phyloP scores from a whole-genome alignment of 352 stramenopile genomes.

The Peronospora tabacina region DNA sequence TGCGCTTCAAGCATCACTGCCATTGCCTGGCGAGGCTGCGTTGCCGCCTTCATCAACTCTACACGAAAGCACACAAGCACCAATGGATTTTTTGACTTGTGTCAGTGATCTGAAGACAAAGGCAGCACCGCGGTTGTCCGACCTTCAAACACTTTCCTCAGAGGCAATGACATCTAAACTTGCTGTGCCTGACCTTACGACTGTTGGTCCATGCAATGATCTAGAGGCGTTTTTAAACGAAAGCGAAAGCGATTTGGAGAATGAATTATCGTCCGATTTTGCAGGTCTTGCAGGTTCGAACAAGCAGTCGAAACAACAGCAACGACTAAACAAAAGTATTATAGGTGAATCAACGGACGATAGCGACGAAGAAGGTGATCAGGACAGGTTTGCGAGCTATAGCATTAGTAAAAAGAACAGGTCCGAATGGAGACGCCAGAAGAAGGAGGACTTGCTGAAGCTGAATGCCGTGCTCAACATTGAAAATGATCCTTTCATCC shows the following conservation, averaged over 20 bases:
- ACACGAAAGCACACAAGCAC: slow-evolving; percentile 1
- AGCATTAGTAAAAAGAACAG: slow-evolving; percentile 37
- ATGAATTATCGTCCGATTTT: slow-evolving; percentile 4
- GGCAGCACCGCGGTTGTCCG: slow-evolving; percentile 9
- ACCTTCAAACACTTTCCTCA: slow-evolving; percentile 6
- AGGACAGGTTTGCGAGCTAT: slow-evolving; percentile 45
- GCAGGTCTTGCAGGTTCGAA: neutral
- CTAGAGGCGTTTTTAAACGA: slow-evolving; percentile 62
- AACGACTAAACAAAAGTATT: neutral
- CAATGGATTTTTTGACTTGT: slow-evolving; percentile 8
- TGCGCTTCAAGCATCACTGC: slow-evolving; percentile 18
- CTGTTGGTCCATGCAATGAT: slow-evolving; percentile 25
- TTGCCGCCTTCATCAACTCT: neutral
- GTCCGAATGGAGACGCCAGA: slow-evolving; percentile 28
- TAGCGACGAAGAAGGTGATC: slow-evolving; percentile 21
- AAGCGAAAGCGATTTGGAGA: slow-evolving; percentile 48
- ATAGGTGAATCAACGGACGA: slow-evolving; percentile 29
- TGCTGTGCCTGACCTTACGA: slow-evolving; percentile 9
- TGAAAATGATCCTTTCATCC: slow-evolving; percentile 7
- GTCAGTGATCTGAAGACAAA: neutral
- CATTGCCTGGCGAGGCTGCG: slow-evolving; percentile 3
- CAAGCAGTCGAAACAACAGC: slow-evolving; percentile 1
- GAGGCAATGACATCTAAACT: neutral
- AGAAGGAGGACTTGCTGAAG: slow-evolving; percentile 39
- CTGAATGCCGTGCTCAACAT: slow-evolving; percentile 28